These are phyloP conservation scores for Xerocomellus chrysenteron DNA, from an alignment of 768 basidiomycete species.

Conservation along the genomic window DNA sequence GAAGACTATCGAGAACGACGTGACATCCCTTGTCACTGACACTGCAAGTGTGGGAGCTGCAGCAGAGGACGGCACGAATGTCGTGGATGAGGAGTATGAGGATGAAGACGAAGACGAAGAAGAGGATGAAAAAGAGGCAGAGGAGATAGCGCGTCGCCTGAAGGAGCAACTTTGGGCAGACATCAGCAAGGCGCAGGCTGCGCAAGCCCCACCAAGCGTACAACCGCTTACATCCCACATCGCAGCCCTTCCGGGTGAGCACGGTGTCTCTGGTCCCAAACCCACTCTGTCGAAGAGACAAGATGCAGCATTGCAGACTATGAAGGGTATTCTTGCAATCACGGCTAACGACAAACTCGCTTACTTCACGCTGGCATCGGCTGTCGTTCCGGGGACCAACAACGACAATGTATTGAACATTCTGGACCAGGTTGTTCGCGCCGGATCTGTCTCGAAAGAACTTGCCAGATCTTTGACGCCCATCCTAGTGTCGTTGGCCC, in stretches of 20 bases:
- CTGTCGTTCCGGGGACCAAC: slow-evolving; percentile 46
- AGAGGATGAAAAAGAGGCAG: slow-evolving; percentile 57
- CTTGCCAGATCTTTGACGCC: slow-evolving; percentile 59
- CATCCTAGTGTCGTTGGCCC: slow-evolving; percentile 61
- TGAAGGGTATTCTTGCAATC: slow-evolving; percentile 59
- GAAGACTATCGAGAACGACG: slow-evolving; percentile 2
- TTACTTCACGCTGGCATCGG: slow-evolving; percentile 49
- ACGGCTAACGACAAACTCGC: slow-evolving; percentile 58
- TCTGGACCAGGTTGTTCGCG: slow-evolving; percentile 47
- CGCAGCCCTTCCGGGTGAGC: slow-evolving; percentile 2
- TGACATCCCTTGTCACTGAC: not conserved
- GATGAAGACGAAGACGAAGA: slow-evolving; percentile 60
- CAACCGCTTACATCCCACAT: slow-evolving; percentile 3
- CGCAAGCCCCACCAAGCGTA: slow-evolving; percentile 28
- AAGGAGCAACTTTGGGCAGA: slow-evolving; percentile 81
- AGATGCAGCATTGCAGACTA: slow-evolving; percentile 61
- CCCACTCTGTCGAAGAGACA: slow-evolving; percentile 41
- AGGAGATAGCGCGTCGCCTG: slow-evolving; percentile 69
- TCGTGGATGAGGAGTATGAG: slow-evolving; percentile 44
- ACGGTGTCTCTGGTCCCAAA: slow-evolving; percentile 12
- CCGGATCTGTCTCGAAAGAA: slow-evolving; percentile 50
- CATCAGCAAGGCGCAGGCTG: slow-evolving; percentile 61
- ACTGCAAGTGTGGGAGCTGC: not conserved
- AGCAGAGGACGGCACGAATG: slow-evolving; percentile 32
- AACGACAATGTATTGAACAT: slow-evolving; percentile 53